A percentile compares a stretch with the other conserved stretches of the same genome.
phyloP scores from a whole-genome alignment of 495 filamentous ascomycete genomes.

The Penicillium herquei region DNA sequence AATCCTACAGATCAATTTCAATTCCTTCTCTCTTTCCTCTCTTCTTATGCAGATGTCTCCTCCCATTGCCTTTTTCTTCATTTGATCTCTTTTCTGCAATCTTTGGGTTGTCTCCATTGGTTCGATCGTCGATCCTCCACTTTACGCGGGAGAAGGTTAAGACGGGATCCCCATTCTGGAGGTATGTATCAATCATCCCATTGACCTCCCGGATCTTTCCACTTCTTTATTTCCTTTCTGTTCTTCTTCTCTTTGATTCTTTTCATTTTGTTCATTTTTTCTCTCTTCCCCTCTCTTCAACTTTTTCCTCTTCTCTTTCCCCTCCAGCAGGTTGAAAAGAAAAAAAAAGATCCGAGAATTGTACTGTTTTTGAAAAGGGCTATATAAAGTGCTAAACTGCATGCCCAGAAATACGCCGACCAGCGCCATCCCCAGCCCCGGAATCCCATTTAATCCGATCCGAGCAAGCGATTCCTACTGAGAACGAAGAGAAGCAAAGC shows the following conservation, averaged over 20 bases:
- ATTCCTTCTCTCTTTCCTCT: background rate
- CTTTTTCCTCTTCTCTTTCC: background rate
- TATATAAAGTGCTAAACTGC: constrained; percentile 6
- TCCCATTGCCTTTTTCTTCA: constrained; percentile 3
- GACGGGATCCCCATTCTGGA: constrained; percentile 29
- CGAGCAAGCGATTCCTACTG: constrained; percentile 45
- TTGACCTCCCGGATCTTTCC: constrained; percentile 10
- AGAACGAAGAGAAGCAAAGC: constrained; percentile 7
- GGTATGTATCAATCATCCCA: constrained; percentile 23
- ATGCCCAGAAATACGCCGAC: constrained; percentile 45
- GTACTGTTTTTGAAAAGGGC: too few species aligned
- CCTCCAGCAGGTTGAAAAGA: too few species aligned
- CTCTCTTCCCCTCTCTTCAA: background rate
- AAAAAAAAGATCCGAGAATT: too few species aligned
- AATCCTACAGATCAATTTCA: constrained; percentile 7
- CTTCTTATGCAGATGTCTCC: constrained; percentile 7
- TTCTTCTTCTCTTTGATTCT: background rate
- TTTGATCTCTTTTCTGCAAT: background rate
- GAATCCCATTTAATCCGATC: constrained; percentile 41
- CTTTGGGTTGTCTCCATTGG: constrained; percentile 11
- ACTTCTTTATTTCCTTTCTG: constrained; percentile 2
- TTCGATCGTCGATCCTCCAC: constrained; percentile 15
- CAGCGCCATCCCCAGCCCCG: constrained; percentile 40
- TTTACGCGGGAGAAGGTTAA: constrained; percentile 21
- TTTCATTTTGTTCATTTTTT: background rate